These are phyloP conservation scores for Umbelopsis sp. DNA, from an alignment of 192 early-diverging fungal genomes.

Conservation along the genomic window DNA sequence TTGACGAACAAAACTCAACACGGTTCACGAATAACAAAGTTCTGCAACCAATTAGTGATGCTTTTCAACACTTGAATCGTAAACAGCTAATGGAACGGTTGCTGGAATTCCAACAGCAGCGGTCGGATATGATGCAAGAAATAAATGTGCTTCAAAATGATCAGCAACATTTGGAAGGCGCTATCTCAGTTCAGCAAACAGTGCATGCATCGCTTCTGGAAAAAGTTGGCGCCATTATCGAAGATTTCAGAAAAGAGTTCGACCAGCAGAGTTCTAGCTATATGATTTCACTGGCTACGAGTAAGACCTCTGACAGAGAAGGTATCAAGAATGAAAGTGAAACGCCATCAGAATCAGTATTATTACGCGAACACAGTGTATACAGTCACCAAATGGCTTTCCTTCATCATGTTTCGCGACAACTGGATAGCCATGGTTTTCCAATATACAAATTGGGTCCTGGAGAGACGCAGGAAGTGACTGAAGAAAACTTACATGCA, in stretches of 20 bases:
- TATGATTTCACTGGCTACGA: background rate
- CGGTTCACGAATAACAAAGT: too few species aligned
- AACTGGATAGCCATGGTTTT: background rate
- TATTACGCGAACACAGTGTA: background rate
- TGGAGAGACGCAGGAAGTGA: background rate
- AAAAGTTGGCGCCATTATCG: background rate
- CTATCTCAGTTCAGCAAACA: conserved; percentile 9
- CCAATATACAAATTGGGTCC: background rate
- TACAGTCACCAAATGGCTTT: conserved; percentile 8
- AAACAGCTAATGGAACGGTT: background rate
- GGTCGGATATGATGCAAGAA: conserved; percentile 6
- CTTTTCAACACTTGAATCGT: background rate
- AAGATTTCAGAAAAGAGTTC: background rate
- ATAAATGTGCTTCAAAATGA: background rate
- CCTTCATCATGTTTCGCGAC: background rate
- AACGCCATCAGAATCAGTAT: background rate
- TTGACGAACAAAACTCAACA: background rate
- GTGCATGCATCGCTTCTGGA: conserved; percentile 15
- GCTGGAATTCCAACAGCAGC: background rate
- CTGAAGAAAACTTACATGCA: background rate
- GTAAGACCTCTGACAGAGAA: background rate
- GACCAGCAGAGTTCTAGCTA: conserved; percentile 1
- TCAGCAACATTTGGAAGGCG: background rate
- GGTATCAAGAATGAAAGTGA: background rate
- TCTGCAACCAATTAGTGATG: background rate